Base-by-base conservation (phyloP, 2,329 filamentous ascomycete genomes). In the Verticillium albo-atrum region DNA sequence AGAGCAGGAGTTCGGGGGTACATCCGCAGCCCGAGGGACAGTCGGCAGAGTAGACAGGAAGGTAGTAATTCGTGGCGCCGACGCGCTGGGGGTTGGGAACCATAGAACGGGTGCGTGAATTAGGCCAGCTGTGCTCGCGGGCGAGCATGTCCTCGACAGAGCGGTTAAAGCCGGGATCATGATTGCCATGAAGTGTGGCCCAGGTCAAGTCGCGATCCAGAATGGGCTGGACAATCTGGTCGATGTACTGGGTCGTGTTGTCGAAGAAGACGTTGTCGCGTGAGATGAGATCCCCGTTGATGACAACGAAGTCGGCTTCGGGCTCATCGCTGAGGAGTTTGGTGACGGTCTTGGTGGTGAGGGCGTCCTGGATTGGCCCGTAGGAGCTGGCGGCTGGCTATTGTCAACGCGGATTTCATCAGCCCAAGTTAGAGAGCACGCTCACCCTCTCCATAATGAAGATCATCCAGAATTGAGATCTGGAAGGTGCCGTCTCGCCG, bases 201-300 rank as follows among this genome's bases (percentile, higher is more conserved):
- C 87, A 91, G 0, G 78, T 77, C 0, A 89, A 67, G 7, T 76
- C 75, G 17, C 81, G 79, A 3, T 80, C 63, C 0, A 88, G 74
- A 0, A 91, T 72, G 0, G 86, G 87, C 2, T 67, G 72, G 1
- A 89, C 83, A 10, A 89, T 79, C 64, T 80, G 71, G 64, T 89
- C 84, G 3, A 90, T 60, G 58, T 88, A 87, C 6, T 72, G 65
- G 0, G 83, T 86, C 26, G 78, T 76, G 65, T 89, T 89, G 4
- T 80, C 72, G 4, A 77, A 60, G 61, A 76, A 82, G 0, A 80
- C 81, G 59, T 86, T 85, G 60, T 91, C 88, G 42, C 89, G 88
- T 0, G 88, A 89, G 58, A 90, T 86, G 3, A 91, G 76, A 65
- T 91, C 89, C 15, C 89, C 89, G 58, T 90, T 91, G 28, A 91